Percentiles rank a stretch among this genome's conserved stretches.
Evolutionary conservation across 1,284 basidiomycete species (phyloP).

Genomic region (Coriolopsis trogii): DNA sequence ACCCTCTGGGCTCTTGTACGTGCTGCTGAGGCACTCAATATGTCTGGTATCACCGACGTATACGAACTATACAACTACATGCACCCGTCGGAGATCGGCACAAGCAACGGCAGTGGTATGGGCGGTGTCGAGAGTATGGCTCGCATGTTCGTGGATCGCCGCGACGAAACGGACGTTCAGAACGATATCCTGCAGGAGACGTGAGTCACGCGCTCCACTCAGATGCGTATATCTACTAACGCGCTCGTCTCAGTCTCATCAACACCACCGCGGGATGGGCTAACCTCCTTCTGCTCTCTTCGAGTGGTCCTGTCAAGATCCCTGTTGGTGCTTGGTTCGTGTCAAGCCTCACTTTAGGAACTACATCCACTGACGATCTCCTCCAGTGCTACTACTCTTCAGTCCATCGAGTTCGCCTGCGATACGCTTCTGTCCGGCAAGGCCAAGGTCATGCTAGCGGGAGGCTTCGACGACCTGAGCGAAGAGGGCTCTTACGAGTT

Average conservation of each 20-base stretch:
- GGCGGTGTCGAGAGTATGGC: conserved; percentile 89
- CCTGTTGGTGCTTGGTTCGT: conserved; percentile 95
- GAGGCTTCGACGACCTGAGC: conserved; percentile 97
- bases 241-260: conserved; percentile 74
- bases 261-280: conserved; percentile 98
- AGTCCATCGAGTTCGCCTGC: conserved; percentile 97
- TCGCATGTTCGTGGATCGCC: conserved; percentile 98
- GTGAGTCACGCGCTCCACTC: no score
- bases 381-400: conserved; percentile 88
- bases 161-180: conserved; percentile 96
- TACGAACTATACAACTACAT: conserved; percentile 97
- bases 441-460: conserved; percentile 98
- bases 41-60: conserved; percentile 97
- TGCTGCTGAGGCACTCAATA: conserved; percentile 94
- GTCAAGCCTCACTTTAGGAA: background rate
- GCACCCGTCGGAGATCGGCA: conserved; percentile 95
- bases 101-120: conserved; percentile 95
- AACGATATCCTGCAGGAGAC: conserved; percentile 99
- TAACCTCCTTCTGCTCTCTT: conserved; percentile 91
- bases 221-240: no score
- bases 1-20: conserved; percentile 96
- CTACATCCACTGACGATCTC: conserved; percentile 6
- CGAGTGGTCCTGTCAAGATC: conserved; percentile 97
- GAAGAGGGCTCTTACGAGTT: conserved; percentile 98
- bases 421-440: conserved; percentile 95